These are phyloP conservation scores for Peronospora destructor DNA, from an alignment of 352 stramenopile species.

Conservation along the genomic window DNA sequence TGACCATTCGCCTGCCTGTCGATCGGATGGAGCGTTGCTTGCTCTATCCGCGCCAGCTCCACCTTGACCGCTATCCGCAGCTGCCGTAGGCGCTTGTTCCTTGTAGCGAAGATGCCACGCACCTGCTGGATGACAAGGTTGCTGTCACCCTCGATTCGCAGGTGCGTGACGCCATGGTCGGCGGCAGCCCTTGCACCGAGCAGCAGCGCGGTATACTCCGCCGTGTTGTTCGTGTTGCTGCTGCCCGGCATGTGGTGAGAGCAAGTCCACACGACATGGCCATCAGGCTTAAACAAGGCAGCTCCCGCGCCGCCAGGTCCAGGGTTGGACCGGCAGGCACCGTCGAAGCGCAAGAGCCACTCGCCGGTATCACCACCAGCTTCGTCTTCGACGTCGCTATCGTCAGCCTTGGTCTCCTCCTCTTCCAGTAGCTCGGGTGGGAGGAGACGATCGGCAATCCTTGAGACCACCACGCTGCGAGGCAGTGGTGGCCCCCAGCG, in stretches of 20 bases:
- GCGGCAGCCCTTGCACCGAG: too few species aligned
- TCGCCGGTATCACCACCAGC: too few species aligned
- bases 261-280: slow-evolving; percentile 11
- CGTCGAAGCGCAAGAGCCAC: slow-evolving; percentile 11
- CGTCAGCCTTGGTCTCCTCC: too few species aligned
- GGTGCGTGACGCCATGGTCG: neutral
- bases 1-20: slow-evolving; percentile 21
- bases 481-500: too few species aligned
- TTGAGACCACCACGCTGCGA: too few species aligned
- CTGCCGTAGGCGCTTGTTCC: neutral
- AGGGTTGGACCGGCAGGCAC: slow-evolving; percentile 11
- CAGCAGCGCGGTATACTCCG: slow-evolving; percentile 24
- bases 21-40: slow-evolving; percentile 11
- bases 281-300: too few species aligned
- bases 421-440: too few species aligned
- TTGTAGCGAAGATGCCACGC: slow-evolving; percentile 1
- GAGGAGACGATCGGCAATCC: too few species aligned
- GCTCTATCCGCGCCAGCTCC: neutral
- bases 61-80: neutral
- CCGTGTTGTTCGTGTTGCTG: slow-evolving; percentile 23
- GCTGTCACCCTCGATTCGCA: slow-evolving; percentile 17
- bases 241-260: slow-evolving; percentile 8
- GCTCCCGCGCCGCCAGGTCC: slow-evolving; percentile 5
- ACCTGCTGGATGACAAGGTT: too few species aligned
- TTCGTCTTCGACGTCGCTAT: neutral